Base-by-base conservation (phyloP, 2,329 filamentous ascomycete species). In the Rhynchosporium agropyri region DNA sequence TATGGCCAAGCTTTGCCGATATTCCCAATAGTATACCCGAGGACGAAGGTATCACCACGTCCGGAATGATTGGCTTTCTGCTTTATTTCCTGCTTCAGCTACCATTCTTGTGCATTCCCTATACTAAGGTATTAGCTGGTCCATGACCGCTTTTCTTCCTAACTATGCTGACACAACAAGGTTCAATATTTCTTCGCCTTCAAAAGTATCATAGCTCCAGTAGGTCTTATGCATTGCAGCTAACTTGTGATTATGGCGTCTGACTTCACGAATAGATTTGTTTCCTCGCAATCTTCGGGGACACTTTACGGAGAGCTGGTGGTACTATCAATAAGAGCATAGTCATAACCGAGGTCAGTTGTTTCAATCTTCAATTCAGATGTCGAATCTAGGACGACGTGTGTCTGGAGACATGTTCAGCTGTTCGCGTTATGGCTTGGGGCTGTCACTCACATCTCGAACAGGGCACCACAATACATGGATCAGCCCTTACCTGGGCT, bases 1-100 rank as follows among this genome's bases (percentile, higher is more conserved):
- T 80, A 58, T 86, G 83, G 81, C 84, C 85, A 0, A 81, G 79
- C 9, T 87, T 84, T 67, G 73, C 78, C 1, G 76, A 77, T 0
- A 76, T 86, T 10, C 77, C 78, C 0, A 87, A 88, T 67, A 74
- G 77, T 31, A 78, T 87, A 4, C 79, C 83, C 0, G 75, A 72
- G 1, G 76, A 71, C 3, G 68, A 70, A 53, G 84, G 84, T 20
- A 84, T 86, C 49, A 82, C 80, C 2, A 84, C 81, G 2, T 79
- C 83, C 63, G 81, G 81, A 12, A 79, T 88, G 78, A 60, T 60
- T 48, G 63, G 58, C 28, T 65, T 62, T 43, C 20, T 69, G 9
- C 50, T 69, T 20, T 69, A 65, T 60, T 69, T 64, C 50, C 42
- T 63, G 26, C 60, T 69, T 36, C 78, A 75, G 31, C 73, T 77